A percentile compares a stretch with the other conserved stretches of the same genome.
These are phyloP conservation scores for Syzygium grande DNA, from an alignment of 345 rosid genomes.

Conservation along the genomic window DNA sequence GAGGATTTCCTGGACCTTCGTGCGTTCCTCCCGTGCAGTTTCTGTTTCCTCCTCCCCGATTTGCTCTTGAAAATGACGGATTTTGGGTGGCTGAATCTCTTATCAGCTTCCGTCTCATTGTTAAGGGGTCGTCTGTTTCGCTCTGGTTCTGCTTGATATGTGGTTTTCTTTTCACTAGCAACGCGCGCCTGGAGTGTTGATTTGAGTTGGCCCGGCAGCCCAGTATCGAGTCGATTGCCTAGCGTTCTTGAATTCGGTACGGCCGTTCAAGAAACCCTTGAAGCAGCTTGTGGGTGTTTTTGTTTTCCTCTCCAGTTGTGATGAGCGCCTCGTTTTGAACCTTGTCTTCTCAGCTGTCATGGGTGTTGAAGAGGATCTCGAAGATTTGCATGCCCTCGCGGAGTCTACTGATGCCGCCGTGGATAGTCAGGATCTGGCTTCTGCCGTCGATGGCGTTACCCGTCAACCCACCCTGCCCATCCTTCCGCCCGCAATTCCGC, in stretches of 20 bases:
- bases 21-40: background rate
- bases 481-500: slow-evolving; percentile 20
- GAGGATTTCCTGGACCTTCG: background rate
- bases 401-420: slow-evolving; percentile 22
- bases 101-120: background rate
- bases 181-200: background rate
- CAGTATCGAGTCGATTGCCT: background rate
- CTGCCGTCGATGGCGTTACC: slow-evolving; percentile 20
- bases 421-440: slow-evolving; percentile 14
- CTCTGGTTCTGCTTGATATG: background rate
- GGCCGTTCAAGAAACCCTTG: background rate
- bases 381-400: slow-evolving; percentile 17
- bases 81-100: background rate
- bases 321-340: background rate
- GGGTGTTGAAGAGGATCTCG: slow-evolving; percentile 57
- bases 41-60: slow-evolving; percentile 11
- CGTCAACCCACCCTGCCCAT: slow-evolving; percentile 26
- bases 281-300: background rate
- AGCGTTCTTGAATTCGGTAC: background rate
- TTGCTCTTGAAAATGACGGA: background rate
- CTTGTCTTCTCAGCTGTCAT: slow-evolving; percentile 20
- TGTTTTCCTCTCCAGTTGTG: background rate
- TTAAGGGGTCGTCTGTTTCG: background rate
- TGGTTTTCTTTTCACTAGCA: background rate
- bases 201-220: background rate